A percentile compares a stretch with the other conserved stretches of the same genome.
Conservation (phyloP, 225 moss, liverwort and hornwort genomes). For the Thuidium tamariscinum region DNA sequence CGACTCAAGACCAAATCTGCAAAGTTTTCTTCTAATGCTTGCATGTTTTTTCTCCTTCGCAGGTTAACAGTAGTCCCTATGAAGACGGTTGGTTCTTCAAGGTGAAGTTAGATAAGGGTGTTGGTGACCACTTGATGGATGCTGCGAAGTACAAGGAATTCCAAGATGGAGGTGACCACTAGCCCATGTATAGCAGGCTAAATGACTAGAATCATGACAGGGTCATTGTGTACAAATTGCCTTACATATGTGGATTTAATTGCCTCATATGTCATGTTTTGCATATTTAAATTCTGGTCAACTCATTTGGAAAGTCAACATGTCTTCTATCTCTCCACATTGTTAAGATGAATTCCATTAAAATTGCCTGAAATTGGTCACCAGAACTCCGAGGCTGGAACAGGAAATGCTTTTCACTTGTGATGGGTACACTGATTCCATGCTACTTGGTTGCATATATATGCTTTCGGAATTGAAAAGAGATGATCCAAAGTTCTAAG, state of each 20-base stretch:
- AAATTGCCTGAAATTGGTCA: neutral
- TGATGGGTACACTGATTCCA: neutral
- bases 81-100: slow-evolving; percentile 41
- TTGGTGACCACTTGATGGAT: slow-evolving; percentile 18
- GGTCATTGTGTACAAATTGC: slow-evolving; percentile 1
- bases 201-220: neutral
- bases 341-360: neutral
- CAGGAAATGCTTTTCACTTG: neutral
- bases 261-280: neutral
- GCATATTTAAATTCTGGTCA: neutral
- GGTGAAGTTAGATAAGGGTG: slow-evolving; percentile 18
- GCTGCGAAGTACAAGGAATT: slow-evolving; percentile 6
- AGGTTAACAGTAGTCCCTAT: slow-evolving; percentile 37
- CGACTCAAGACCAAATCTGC: neutral
- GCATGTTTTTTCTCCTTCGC: neutral
- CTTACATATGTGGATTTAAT: neutral
- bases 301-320: neutral
- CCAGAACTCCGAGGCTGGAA: neutral
- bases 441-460: neutral
- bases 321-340: neutral
- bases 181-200: neutral
- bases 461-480: neutral
- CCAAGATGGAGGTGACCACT: slow-evolving; percentile 14
- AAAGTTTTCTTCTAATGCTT: neutral
- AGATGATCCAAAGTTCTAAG: neutral